Conservation (phyloP, 78 protist genomes). For the Dictyostelium firmibasis region DNA sequence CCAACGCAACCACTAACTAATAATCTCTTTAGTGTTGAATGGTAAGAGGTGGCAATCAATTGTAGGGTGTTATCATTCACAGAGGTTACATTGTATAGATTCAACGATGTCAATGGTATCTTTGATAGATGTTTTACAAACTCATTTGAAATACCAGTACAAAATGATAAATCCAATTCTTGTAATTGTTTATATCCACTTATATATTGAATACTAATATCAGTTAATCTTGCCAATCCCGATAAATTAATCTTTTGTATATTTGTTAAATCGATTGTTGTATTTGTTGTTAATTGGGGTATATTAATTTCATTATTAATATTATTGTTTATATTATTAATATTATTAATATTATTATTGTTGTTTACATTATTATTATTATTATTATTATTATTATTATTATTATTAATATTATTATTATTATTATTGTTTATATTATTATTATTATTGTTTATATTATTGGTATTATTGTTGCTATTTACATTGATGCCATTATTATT, state of each 20-base stretch:
- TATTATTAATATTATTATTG: neutral
- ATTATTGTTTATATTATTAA: neutral
- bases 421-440: neutral
- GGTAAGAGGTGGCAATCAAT: neutral
- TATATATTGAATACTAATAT: conserved; percentile 8
- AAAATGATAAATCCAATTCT: conserved; percentile 35
- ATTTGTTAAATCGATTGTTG: neutral
- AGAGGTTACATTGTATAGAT: conserved; percentile 31
- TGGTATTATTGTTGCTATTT: neutral
- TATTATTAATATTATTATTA: neutral
- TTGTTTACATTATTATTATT: neutral
- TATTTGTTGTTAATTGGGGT: neutral
- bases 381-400: neutral
- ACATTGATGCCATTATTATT: neutral
- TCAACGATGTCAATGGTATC: conserved; percentile 19
- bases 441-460: neutral
- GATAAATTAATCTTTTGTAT: conserved; percentile 23
- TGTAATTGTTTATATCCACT: conserved; percentile 10
- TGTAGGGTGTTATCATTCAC: conserved; percentile 24
- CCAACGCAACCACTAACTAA: conserved; percentile 25
- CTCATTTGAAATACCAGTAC: conserved; percentile 26
- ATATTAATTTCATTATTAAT: neutral
- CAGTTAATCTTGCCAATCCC: conserved; percentile 18
- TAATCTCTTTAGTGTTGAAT: neutral
- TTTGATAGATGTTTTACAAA: neutral